phyloP scores from a whole-genome alignment of 1,284 basidiomycete species.

The Naganishia sp. region DNA sequence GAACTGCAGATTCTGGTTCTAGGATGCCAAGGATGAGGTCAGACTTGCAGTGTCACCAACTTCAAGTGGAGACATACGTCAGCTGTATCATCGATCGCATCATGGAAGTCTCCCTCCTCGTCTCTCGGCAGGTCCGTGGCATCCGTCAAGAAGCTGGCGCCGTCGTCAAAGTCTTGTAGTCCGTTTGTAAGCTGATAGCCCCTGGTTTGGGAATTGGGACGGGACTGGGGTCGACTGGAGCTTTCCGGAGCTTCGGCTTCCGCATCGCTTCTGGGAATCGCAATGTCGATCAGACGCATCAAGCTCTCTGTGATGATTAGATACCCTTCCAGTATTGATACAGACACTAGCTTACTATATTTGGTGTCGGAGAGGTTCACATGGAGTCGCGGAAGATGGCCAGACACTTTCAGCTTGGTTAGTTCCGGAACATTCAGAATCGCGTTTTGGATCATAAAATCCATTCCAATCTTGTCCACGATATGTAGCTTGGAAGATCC shows the following conservation, averaged over 20 bases:
- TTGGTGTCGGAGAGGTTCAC: conserved; percentile 95
- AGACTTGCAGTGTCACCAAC: not conserved
- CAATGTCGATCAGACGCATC: conserved; percentile 89
- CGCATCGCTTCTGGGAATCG: conserved; percentile 70
- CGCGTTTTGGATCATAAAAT: conserved; percentile 87
- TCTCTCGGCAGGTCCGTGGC: conserved; percentile 28
- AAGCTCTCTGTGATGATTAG: conserved; percentile 61
- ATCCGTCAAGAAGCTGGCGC: conserved; percentile 21
- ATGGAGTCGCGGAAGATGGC: conserved; percentile 82
- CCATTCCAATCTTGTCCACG: conserved; percentile 89
- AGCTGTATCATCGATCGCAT: conserved; percentile 67
- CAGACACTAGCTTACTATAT: conserved; percentile 61
- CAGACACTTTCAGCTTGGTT: conserved; percentile 87
- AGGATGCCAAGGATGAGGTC: not conserved
- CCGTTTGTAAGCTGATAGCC: conserved; percentile 41
- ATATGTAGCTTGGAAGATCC: conserved; percentile 71
- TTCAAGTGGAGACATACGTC: conserved; percentile 57
- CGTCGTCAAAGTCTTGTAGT: conserved; percentile 57
- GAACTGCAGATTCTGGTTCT: conserved; percentile 56
- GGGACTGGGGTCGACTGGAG: not conserved
- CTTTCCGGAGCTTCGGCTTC: conserved; percentile 34
- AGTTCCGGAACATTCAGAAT: conserved; percentile 86
- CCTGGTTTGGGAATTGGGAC: too few relatives aligned
- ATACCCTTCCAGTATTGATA: not conserved
- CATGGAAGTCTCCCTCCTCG: conserved; percentile 66